Conservation (phyloP, 805 yeast species). For the Saccharomycopsis amapae region DNA sequence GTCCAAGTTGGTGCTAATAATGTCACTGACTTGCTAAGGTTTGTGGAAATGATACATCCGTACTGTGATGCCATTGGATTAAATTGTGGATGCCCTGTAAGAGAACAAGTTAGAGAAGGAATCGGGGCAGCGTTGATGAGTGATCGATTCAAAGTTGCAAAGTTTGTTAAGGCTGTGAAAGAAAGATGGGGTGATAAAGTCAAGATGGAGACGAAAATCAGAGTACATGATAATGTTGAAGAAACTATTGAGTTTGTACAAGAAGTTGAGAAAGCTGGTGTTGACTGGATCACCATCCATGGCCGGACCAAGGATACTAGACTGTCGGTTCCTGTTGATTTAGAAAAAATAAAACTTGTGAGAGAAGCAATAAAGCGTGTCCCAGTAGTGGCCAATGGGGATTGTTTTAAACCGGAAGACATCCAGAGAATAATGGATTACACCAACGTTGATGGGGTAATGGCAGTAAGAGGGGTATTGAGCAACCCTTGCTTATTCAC, state of each 20-base stretch:
- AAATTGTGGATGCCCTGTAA: constrained; percentile 96
- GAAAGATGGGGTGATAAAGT: constrained; percentile 58
- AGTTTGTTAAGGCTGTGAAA: constrained; percentile 81
- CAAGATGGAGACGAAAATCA: constrained; percentile 85
- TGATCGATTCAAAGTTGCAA: constrained; percentile 69
- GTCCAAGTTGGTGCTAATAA: constrained; percentile 91
- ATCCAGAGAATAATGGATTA: constrained; percentile 50
- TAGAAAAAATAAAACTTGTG: constrained; percentile 69
- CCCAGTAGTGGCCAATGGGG: constrained; percentile 98
- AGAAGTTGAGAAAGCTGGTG: constrained; percentile 78
- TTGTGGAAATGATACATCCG: constrained; percentile 84
- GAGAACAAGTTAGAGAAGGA: constrained; percentile 91
- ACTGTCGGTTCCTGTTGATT: constrained; percentile 74
- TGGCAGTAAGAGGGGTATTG: constrained; percentile 89
- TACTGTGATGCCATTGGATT: constrained; percentile 90
- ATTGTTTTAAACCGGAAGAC: constrained; percentile 66
- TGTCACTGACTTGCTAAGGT: constrained; percentile 69
- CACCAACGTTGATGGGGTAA: constrained; percentile 85
- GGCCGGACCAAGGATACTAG: constrained; percentile 85
- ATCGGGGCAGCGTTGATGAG: constrained; percentile 94
- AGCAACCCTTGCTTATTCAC: constrained; percentile 84
- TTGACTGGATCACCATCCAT: constrained; percentile 89
- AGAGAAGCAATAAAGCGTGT: constrained; percentile 43
- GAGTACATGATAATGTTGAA: constrained; percentile 71
- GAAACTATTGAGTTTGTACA: constrained; percentile 70